Evolutionary conservation across 192 early-diverging fungal species (phyloP), one percentile per base, ranked within the genome.

Genomic region (Mortierella hygrophila): DNA sequence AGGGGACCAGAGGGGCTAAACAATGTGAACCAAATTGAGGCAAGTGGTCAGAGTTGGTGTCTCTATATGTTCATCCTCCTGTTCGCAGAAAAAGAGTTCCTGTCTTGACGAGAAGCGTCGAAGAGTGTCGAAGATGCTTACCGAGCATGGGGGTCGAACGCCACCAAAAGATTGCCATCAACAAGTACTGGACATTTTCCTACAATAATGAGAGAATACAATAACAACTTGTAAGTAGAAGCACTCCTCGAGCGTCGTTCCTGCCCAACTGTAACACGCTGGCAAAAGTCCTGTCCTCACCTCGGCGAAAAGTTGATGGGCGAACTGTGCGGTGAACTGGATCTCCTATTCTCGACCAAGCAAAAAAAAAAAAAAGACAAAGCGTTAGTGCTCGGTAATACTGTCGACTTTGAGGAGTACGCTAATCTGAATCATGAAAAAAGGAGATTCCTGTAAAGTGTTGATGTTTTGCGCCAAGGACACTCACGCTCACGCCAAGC

Each of bases 101-200:
- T 52, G 49, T 0, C 49, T 52, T 52, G 49, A 18, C 32, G 42
- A 65, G 26, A 26, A 20, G 5, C 18, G 41, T 13, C 26, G 47
- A 26, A 26, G 23, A 26, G 16, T 13, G 42, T 35, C 44, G 35
- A 37, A 72, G 52, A 18, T 32, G 26, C 77, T n/a, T 89, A 97
- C 96, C 93, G 70, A 89, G 82, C 80, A 96, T 89, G 44, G 96
- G 95, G 38, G 90, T 89, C 15, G 90, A 91, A 37, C 90, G 88
- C 63, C 88, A 90, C 96, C 96, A 97, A 73, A 93, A 90, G 40
- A 96, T 75, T 13, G 95, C 92, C 60, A 96, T 82, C 49, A 94
- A 52, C 32, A 96, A 78, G 78, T 97, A 97, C 82, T 94, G 94
- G 23, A 92, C 87, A 85, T 97, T 96, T 78, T 97, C 96, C 87